Conservation (phyloP, 306 rosid genomes). For the Chamaecrista fasciculata region DNA sequence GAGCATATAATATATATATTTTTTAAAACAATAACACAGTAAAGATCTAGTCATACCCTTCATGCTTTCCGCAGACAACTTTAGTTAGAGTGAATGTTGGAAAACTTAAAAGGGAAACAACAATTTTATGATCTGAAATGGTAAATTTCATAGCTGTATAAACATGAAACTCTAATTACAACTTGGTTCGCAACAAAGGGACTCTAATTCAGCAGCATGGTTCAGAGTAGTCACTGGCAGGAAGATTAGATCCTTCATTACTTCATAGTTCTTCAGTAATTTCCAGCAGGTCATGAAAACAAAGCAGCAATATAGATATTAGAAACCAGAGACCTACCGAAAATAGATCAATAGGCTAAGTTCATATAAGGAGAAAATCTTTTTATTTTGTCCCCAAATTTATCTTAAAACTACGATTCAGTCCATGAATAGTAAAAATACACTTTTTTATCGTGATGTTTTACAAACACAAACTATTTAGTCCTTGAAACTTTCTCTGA, state of each 20-base stretch:
- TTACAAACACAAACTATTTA: no score
- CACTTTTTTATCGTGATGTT: no score
- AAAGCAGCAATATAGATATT: not conserved
- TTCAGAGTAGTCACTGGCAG: not conserved
- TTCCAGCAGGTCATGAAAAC: not conserved
- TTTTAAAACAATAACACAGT: no score
- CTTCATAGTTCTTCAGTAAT: not conserved
- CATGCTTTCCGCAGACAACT: not conserved
- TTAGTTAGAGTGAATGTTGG: not conserved
- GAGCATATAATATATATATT: no score
- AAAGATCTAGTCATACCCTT: not conserved
- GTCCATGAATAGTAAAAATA: no score
- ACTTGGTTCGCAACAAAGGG: not conserved
- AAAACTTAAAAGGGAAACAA: not conserved
- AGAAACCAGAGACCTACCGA: not conserved
- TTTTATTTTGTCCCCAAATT: no score
- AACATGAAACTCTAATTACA: not conserved
- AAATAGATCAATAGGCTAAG: not conserved
- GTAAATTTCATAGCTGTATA: not conserved
- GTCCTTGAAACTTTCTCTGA: no score
- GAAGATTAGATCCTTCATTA: not conserved
- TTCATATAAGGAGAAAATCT: no score
- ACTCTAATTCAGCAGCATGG: not conserved
- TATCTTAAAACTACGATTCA: no score
- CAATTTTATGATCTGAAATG: constrained; percentile 8